Base-by-base conservation (phyloP, 257 asterid genomes). In the Salvia splendens region DNA sequence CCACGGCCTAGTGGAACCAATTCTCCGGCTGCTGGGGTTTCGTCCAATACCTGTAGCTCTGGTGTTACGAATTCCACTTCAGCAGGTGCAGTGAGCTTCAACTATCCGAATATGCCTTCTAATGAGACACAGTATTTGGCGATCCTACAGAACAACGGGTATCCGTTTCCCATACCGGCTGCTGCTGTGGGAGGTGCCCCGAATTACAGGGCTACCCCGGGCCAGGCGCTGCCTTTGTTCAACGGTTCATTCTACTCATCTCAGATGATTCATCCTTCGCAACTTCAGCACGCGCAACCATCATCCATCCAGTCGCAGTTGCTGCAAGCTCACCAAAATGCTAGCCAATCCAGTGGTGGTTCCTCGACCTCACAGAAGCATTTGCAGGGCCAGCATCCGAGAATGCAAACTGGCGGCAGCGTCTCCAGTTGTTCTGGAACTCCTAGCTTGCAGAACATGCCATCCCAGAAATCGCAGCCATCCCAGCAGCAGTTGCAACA, bases 91-190 rank as follows among this genome's bases (percentile, higher is more conserved):
- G 56, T 93, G 95, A 84, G 90, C 77, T 93, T 89, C 86, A 86
- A 80, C 82, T 93, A 85, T 58, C 95, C 97, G 0, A 94, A 76
- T 69, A 84, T 94, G 88, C 70, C 83, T 8, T 60, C 89, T 0
- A 85, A 75, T 12, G 99, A 94, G 65, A 85, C 97, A 0, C 99
- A 83, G 46, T 94, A 94, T 80, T 57, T 94, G 63, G 97, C 97
- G 2, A 86, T 94, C 47, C 43, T 94, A 61, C 99, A 87, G 74
- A 91, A 89, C 79, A 85, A 85, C 3, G 92, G 75, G 0, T 94
- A 91, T 69, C 87, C 96, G 4, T 94, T 85, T 45, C 92, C 96
- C 0, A 87, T 90, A 15, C 92, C 92, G 0, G 82, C 95, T 1
- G 89, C 91, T 0, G 82, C 95, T 1, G 91, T 86, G 0, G 96